Evolutionary conservation across 805 yeast genomes (phyloP).

Genomic region (Myxozyma sirexii): DNA sequence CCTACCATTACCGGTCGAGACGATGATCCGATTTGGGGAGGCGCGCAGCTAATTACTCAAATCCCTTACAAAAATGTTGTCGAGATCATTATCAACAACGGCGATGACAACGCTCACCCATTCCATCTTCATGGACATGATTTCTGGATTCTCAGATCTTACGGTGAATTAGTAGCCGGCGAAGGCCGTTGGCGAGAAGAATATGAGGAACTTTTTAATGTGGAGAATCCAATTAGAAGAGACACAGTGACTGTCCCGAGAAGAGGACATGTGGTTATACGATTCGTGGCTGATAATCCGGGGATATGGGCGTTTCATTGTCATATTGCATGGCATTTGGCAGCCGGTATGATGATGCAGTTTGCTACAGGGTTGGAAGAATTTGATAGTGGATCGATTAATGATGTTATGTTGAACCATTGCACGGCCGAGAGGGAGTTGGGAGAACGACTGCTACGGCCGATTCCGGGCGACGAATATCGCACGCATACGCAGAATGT

Average conservation of each 20-base stretch:
- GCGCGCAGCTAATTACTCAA: constrained; percentile 60
- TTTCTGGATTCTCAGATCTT: constrained; percentile 64
- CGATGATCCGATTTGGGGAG: constrained; percentile 68
- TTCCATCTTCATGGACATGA: constrained; percentile 78
- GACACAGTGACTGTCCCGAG: constrained; percentile 79
- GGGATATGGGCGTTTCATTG: constrained; percentile 99
- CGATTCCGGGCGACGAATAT: constrained; percentile 56
- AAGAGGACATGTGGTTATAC: constrained; percentile 78
- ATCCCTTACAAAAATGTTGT: constrained; percentile 64
- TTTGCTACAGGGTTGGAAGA: constrained; percentile 46
- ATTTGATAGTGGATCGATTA: constrained; percentile 40
- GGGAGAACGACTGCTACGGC: constrained; percentile 56
- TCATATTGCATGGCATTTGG: constrained; percentile 97
- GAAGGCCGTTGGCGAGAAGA: constrained; percentile 17
- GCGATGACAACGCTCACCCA: constrained; percentile 78
- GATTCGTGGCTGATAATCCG: constrained; percentile 92
- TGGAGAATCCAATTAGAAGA: constrained; percentile 78
- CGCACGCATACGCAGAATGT: constrained; percentile 1
- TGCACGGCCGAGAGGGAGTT: constrained; percentile 31
- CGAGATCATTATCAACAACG: constrained; percentile 76
- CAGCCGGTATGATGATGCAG: constrained; percentile 87
- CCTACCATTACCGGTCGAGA: constrained; percentile 59
- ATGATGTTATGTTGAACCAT: constrained; percentile 14
- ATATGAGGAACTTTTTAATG: constrained; percentile 43
- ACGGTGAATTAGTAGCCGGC: constrained; percentile 36